Percentiles rank a stretch among this genome's conserved stretches.
Conservation (phyloP, 1,284 basidiomycete species). For the Golubevia pallescens region DNA sequence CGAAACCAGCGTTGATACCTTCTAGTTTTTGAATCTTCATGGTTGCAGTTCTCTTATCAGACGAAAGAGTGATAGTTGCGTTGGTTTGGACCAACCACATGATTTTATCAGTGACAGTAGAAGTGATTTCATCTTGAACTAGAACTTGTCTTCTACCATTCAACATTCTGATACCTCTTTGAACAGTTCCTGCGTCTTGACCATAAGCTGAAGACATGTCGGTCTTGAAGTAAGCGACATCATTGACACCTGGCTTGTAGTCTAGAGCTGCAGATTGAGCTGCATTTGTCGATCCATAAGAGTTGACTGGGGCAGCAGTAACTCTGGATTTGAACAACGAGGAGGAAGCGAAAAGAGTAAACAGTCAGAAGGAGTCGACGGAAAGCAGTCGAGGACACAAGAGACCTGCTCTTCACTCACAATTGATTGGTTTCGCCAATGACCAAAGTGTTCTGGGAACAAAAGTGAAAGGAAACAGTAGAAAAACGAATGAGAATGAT, state of each 20-base stretch:
- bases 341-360: too few relatives aligned
- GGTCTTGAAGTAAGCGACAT: conserved; percentile 44
- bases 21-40: conserved; percentile 41
- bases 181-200: conserved; percentile 25
- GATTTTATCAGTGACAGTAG: conserved; percentile 24
- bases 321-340: too few relatives aligned
- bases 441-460: conserved; percentile 60
- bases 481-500: too few relatives aligned
- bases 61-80: conserved; percentile 49
- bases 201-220: conserved; percentile 54
- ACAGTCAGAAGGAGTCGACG: too few relatives aligned
- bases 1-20: conserved; percentile 44
- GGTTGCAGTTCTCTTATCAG: conserved; percentile 52
- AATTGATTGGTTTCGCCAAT: conserved; percentile 10
- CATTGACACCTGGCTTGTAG: conserved; percentile 44
- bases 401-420: too few relatives aligned
- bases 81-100: conserved; percentile 63
- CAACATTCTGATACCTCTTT: conserved; percentile 57
- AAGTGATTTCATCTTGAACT: conserved; percentile 56
- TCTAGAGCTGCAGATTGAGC: conserved; percentile 31
- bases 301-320: conserved; percentile 26
- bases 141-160: conserved; percentile 62
- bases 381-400: too few relatives aligned
- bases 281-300: conserved; percentile 30
- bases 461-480: too few relatives aligned